A percentile compares a stretch with the other conserved stretches of the same genome.
Evolutionary conservation across 176 grass and related monocot genomes (phyloP).

Genomic region (Poa pratensis): DNA sequence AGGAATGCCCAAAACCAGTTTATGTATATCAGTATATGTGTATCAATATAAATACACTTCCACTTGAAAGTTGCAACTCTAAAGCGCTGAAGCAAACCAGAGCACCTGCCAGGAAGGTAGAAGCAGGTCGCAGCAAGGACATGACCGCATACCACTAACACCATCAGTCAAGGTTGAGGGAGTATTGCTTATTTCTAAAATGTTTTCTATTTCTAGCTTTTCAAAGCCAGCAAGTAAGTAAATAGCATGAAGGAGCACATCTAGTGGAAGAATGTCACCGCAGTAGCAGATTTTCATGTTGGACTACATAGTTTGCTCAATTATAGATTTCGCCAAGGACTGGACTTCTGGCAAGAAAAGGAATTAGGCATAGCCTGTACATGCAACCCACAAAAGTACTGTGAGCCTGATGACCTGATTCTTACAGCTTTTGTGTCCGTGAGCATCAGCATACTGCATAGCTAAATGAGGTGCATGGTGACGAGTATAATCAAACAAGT

Average conservation of each 20-base stretch:
- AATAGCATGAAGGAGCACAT: background rate
- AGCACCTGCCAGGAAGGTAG: too few relatives aligned
- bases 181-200: background rate
- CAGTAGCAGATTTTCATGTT: background rate
- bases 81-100: background rate
- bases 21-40: too few relatives aligned
- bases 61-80: background rate
- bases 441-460: too few relatives aligned
- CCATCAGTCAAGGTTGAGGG: background rate
- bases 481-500: too few relatives aligned
- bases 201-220: background rate
- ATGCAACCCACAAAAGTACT: too few relatives aligned
- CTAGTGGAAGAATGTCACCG: background rate
- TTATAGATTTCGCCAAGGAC: background rate
- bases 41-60: background rate
- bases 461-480: too few relatives aligned
- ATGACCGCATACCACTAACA: background rate
- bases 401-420: too few relatives aligned
- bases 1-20: too few relatives aligned
- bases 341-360: background rate
- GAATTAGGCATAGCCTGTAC: background rate
- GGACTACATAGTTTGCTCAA: background rate
- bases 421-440: too few relatives aligned
- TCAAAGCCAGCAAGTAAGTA: background rate
- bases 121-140: background rate